A percentile compares a stretch with the other conserved stretches of the same genome.
Evolutionary conservation across 805 yeast genomes (phyloP).

Genomic region (Nakazawaea populi): DNA sequence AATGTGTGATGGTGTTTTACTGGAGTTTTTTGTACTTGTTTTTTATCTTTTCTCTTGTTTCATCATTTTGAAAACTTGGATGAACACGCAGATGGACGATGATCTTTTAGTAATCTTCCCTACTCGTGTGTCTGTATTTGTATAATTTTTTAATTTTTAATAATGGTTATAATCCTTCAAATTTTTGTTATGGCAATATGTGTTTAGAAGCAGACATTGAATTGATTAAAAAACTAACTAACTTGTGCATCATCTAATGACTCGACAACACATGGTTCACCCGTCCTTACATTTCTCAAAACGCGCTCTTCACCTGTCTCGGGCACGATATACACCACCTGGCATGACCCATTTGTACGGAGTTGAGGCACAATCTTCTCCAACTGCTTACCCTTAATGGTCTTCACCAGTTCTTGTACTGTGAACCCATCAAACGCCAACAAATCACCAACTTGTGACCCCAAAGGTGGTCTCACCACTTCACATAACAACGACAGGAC

Average conservation of each 20-base stretch:
- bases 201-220: no score
- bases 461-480: constrained; percentile 39
- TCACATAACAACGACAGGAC: constrained; percentile 28
- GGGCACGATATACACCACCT: constrained; percentile 22
- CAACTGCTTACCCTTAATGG: constrained; percentile 31
- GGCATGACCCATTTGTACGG: constrained; percentile 24
- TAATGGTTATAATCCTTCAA: neutral
- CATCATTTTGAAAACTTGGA: no score
- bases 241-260: constrained; percentile 10
- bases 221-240: neutral
- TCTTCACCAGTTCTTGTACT: constrained; percentile 14
- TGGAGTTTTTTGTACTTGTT: no score
- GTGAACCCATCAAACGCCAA: constrained; percentile 29
- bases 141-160: neutral
- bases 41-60: no score
- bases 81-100: no score
- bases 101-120: neutral
- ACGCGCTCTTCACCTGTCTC: constrained; percentile 9
- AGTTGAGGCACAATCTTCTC: constrained; percentile 23
- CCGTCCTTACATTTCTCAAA: constrained; percentile 7
- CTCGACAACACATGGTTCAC: constrained; percentile 13
- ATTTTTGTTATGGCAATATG: neutral
- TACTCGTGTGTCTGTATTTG: neutral
- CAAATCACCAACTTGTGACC: constrained; percentile 30
- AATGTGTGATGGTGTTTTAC: no score